Percentiles rank a stretch among this genome's conserved stretches.
These are phyloP conservation scores for Phytophthora sansomeana DNA, from an alignment of 352 stramenopile species.

Conservation along the genomic window DNA sequence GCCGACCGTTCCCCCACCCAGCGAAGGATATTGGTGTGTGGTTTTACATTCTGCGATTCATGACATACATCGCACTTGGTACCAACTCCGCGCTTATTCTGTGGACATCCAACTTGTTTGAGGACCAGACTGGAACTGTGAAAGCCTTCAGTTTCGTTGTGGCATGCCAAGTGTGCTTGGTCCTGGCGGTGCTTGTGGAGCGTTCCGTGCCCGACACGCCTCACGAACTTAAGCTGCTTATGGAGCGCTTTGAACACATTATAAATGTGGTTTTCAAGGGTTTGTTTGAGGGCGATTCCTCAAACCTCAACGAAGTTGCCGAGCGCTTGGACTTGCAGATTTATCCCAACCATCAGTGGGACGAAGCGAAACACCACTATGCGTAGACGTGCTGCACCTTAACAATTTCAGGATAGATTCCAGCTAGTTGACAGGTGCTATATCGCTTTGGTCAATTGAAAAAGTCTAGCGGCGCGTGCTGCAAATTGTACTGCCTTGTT, in stretches of 20 bases:
- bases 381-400: slow-evolving; percentile 10
- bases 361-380: slow-evolving; percentile 43
- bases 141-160: slow-evolving; percentile 79
- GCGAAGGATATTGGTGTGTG: slow-evolving; percentile 94
- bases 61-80: slow-evolving; percentile 81
- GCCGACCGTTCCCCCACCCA: slow-evolving; percentile 78
- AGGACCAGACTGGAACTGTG: slow-evolving; percentile 47
- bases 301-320: slow-evolving; percentile 74
- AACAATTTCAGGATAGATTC: neutral
- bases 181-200: slow-evolving; percentile 71
- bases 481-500: neutral
- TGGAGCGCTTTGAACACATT: slow-evolving; percentile 76
- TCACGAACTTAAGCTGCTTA: slow-evolving; percentile 59
- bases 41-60: slow-evolving; percentile 87
- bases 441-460: no score
- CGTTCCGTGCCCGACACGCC: slow-evolving; percentile 65
- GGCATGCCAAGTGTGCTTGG: slow-evolving; percentile 73
- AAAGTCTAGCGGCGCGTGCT: neutral
- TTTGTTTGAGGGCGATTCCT: slow-evolving; percentile 68
- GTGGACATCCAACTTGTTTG: slow-evolving; percentile 83
- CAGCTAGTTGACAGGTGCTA: no score
- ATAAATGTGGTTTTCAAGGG: slow-evolving; percentile 83
- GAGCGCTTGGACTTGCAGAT: slow-evolving; percentile 80
- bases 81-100: slow-evolving; percentile 84
- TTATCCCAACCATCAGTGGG: slow-evolving; percentile 77